Evolutionary conservation across 2,329 filamentous ascomycete species (phyloP).

Genomic region (Colletotrichum musae): DNA sequence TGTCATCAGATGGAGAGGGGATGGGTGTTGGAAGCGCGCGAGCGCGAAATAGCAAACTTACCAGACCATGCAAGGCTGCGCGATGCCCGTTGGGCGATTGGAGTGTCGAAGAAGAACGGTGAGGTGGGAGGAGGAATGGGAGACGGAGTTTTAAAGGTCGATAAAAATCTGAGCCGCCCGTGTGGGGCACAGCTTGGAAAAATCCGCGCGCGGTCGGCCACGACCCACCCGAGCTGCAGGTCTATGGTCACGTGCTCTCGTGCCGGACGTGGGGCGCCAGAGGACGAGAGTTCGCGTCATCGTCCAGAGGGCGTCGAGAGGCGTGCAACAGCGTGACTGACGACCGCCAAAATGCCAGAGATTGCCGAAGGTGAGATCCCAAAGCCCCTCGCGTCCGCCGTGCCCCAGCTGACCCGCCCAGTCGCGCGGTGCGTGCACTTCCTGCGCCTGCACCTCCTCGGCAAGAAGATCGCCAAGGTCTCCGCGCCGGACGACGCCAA

Average conservation of each 20-base stretch:
- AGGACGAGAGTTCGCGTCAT: background rate
- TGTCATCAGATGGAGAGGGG: slow-evolving; percentile 79
- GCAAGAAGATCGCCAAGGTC: slow-evolving; percentile 81
- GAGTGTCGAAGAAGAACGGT: slow-evolving; percentile 37
- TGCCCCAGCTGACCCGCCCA: slow-evolving; percentile 46
- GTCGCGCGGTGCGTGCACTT: slow-evolving; percentile 91
- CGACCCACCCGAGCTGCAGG: slow-evolving; percentile 35
- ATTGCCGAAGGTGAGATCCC: slow-evolving; percentile 69
- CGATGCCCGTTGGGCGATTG: slow-evolving; percentile 13
- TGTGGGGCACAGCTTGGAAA: slow-evolving; percentile 42
- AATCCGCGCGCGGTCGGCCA: slow-evolving; percentile 39
- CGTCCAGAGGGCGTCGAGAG: too few species aligned
- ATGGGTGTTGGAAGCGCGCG: slow-evolving; percentile 29
- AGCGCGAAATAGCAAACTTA: slow-evolving; percentile 39
- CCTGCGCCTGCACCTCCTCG: slow-evolving; percentile 85
- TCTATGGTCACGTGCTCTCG: slow-evolving; percentile 48
- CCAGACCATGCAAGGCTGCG: slow-evolving; percentile 43
- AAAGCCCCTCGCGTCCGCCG: background rate
- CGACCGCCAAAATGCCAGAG: slow-evolving; percentile 67
- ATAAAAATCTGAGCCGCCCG: slow-evolving; percentile 37
- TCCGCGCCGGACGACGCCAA: slow-evolving; percentile 83
- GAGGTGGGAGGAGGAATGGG: slow-evolving; percentile 33
- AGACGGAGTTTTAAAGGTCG: slow-evolving; percentile 44
- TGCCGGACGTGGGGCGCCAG: slow-evolving; percentile 16
- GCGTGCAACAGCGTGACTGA: background rate